Base-by-base conservation (phyloP, 1,139 yeast genomes). In the Suhomyces bribrorum region DNA sequence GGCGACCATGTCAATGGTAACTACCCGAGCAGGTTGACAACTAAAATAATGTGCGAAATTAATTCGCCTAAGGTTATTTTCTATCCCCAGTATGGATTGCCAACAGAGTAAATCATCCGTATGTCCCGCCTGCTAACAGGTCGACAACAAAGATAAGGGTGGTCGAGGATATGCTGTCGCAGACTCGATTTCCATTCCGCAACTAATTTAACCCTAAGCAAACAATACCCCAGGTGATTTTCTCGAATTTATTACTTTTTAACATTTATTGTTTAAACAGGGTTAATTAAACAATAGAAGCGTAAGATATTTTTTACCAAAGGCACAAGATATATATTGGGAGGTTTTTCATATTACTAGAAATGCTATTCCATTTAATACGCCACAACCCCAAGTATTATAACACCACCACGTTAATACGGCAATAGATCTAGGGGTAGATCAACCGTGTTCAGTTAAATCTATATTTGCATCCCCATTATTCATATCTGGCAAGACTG, bases 191-290 rank as follows among this genome's bases (percentile, higher is more conserved):
- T 2, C 23, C 23, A 20, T 20, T 20, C 23, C 23, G 23, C 23
- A 20, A 20, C 8, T 20, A 20, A 8, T 20, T 20, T 20, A n/a
- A n/a, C 11, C n/a, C n/a, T n/a, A n/a, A n/a, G 23, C 11, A n/a
- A 4, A 20, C 23, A 20, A 20, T 20, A 20, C 23, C 23, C 11
- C 11, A 20, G 23, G 11, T 20, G 11, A 8, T 20, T 20, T 8
- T 20, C 23, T 20, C 6, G 23, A 20, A 8, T 4, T 20, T 20
- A 20, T 20, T 20, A 20, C 23, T 20, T 20, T 20, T 14, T 17
- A 32, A 35, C 38, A 36, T 29, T 32, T 34, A 14, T 32, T 39
- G 16, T 39, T 39, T 32, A 36, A 39, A 18, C 37, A 26, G 39
- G 43, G 34, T 36, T 39, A 36, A 31, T 29, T 36, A 16, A 18